Base-by-base conservation (phyloP, 2,329 filamentous ascomycete genomes). In the Emergomyces pasteurianus region DNA sequence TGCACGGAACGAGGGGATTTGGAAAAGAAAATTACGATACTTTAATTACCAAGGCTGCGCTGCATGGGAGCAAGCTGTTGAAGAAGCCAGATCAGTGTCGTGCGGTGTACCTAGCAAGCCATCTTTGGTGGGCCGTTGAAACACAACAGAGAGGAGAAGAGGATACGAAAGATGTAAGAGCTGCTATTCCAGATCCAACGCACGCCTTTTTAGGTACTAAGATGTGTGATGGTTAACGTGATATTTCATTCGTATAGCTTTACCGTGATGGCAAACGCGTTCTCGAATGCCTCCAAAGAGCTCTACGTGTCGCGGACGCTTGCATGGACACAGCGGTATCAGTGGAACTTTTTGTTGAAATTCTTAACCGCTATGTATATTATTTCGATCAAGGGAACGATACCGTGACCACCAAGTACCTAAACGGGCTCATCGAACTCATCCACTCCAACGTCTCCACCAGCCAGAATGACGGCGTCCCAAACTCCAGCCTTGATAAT, bases 381-480 rank as follows among this genome's bases (percentile, higher is more conserved):
- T 99, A 97, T 79, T 99, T 96, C 78, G 94, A 99, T 75, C 92
- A 99, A 74, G 90, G 96, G 72, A 99, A 99, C 75, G 94, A 99
- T 77, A 92, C 92, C 66, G 94, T 99, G 46, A 99, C 94, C 5
- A 96, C 88, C 2, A 97, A 97, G 76, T 99, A 97, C 73, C 83
- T 99, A 64, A 99, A 99, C 71, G 94, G 94, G 3, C 84, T 99
- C 58, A 97, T 99, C 71, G 94, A 99, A 77, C 84, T 99, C 65
- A 97, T 99, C 70, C 92, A 99, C 75, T 96, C 91, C 26, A 99
- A 99, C 72, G 81, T 99, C 38, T 87, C 87, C 66, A 91, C 88
- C 61, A 94, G 90, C 71, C 87, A 90, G 71, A 84, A 87, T 68
- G 63, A 54, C 23, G 72, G 74, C 7, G 71, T 74, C 42, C 70